Evolutionary conservation across 257 asterid species (phyloP), one percentile per base, ranked within the genome.

Genomic region (Fraxinus americana): DNA sequence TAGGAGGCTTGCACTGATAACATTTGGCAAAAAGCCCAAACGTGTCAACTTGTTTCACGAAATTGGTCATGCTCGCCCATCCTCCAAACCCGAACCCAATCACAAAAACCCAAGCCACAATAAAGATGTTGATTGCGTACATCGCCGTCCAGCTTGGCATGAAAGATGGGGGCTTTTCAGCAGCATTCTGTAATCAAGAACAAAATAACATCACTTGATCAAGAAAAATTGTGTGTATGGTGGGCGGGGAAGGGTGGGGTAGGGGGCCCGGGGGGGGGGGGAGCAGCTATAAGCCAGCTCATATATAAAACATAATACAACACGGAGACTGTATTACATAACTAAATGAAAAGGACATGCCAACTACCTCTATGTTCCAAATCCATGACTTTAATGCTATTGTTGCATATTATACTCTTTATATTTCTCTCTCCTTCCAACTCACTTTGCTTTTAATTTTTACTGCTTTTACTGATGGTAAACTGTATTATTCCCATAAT

Each of bases 31-130:
- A 94, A 45, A 94, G 97, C 17, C 99, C 99, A 63, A 94, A 94
- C 0, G 94, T 94, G 83, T 91, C 92, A 0, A 94, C 87, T 83
- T 94, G 99, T 70, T 4, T 84, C 0, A 92, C 90, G 12, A 94
- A 94, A 73, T 94, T 94, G 74, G 92, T 90, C 84, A 92, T 61
- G 80, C 99, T 94, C 10, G 99, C 99, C 99, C 99, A 94, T 7
- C 98, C 98, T n/a, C 98, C 98, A 21, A 94, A 94, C 73, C 98
- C 98, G 41, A 94, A 94, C 54, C 99, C 99, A 35, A 94, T 86
- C 1, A 94, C 85, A 0, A 92, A 19, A 6, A 92, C 82, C 99
- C 99, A 94, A 3, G 75, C 71, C 66, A 94, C 99, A 0, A 90
- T 79, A 77, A 94, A 94, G 9, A 76, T 82, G 86, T 94, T 94